Conservation (phyloP, 805 yeast genomes). For the Monosporozyma unispora region DNA sequence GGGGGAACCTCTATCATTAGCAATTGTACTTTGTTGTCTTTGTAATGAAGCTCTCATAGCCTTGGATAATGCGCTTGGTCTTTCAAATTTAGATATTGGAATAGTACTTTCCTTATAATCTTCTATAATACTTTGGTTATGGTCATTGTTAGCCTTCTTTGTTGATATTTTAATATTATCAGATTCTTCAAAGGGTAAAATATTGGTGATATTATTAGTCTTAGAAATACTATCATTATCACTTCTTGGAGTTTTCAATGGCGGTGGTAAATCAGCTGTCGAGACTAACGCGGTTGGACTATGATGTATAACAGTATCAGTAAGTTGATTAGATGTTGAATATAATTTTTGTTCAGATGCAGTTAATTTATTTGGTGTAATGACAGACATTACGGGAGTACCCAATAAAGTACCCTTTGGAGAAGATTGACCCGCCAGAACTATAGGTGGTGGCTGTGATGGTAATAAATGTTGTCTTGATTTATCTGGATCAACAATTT, state of each 20-base stretch:
- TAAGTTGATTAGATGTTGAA: slow-evolving; percentile 8
- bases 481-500: slow-evolving; percentile 28
- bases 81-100: not conserved
- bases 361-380: slow-evolving; percentile 19
- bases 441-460: not conserved
- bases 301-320: not conserved
- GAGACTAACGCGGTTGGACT: not conserved
- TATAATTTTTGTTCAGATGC: slow-evolving; percentile 10
- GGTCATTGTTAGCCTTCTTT: not conserved
- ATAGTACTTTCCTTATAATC: slow-evolving; percentile 13
- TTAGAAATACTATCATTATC: not conserved
- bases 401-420: slow-evolving; percentile 12
- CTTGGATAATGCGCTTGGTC: slow-evolving; percentile 1
- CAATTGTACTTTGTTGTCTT: slow-evolving; percentile 27
- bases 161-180: not conserved
- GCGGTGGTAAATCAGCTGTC: not conserved
- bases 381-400: slow-evolving; percentile 20
- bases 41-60: slow-evolving; percentile 4
- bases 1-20: slow-evolving; percentile 27
- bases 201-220: not conserved
- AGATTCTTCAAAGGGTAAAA: not conserved
- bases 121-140: slow-evolving; percentile 19
- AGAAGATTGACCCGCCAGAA: not conserved
- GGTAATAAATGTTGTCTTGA: slow-evolving; percentile 17
- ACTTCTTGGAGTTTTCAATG: not conserved